Evolutionary conservation across 2,329 filamentous ascomycete species (phyloP).

Genomic region (Pseudopithomyces chartarum): DNA sequence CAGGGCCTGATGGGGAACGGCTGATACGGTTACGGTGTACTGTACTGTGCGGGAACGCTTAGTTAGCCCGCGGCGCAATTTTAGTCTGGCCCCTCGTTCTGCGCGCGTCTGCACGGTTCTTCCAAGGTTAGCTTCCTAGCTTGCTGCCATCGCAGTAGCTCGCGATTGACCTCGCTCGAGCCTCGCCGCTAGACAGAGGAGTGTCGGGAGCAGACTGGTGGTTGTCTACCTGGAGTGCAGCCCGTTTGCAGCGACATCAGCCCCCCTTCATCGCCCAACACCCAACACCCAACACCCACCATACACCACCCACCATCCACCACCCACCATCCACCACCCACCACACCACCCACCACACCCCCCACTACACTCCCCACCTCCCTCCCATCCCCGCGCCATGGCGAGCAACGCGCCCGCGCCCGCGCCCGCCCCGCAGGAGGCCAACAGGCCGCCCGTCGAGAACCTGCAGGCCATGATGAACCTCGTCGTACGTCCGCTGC

Average conservation of each 20-base stretch:
- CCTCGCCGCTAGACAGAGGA: too few relatives aligned
- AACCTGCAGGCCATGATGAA: constrained; percentile 55
- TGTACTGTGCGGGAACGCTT: constrained; percentile 1
- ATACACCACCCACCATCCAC: neutral
- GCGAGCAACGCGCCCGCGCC: constrained; percentile 9
- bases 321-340: neutral
- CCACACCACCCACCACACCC: neutral
- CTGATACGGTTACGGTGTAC: constrained; percentile 1
- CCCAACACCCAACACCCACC: too few relatives aligned
- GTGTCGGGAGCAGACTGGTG: too few relatives aligned
- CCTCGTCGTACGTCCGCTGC: constrained; percentile 46
- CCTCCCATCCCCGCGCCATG: constrained; percentile 12
- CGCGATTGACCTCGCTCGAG: too few relatives aligned
- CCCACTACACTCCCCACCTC: neutral
- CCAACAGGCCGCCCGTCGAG: constrained; percentile 37
- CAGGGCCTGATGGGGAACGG: neutral
- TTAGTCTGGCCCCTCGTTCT: constrained; percentile 1
- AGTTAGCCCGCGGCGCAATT: neutral
- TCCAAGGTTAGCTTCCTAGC: too few relatives aligned
- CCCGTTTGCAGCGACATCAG: too few relatives aligned
- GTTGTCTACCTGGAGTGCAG: too few relatives aligned
- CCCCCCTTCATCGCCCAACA: too few relatives aligned
- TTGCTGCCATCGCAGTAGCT: too few relatives aligned
- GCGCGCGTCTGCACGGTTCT: neutral
- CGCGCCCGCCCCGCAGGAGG: neutral